Evolutionary conservation across 2,329 filamentous ascomycete species (phyloP).

Genomic region (Aspergillus neotritici): DNA sequence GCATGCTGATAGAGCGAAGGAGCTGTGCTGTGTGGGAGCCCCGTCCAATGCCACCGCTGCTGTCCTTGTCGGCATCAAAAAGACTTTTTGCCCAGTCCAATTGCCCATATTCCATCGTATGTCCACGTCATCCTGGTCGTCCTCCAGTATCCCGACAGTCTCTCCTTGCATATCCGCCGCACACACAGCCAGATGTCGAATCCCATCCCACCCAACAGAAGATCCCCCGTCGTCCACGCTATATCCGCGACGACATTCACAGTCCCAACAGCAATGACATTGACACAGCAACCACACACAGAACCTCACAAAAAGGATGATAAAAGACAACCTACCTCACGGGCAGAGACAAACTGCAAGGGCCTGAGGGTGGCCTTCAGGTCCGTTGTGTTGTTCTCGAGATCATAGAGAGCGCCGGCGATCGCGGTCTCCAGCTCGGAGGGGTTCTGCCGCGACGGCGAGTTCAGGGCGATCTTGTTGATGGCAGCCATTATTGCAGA

Average conservation of each 20-base stretch:
- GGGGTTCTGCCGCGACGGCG: constrained; percentile 90
- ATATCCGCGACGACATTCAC: too few relatives aligned
- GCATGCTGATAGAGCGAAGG: too few relatives aligned
- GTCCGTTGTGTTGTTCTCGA: constrained; percentile 98
- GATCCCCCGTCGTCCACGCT: too few relatives aligned
- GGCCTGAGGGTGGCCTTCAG: constrained; percentile 93
- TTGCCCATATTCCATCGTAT: not conserved
- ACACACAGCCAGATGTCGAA: too few relatives aligned
- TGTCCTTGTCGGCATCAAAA: not conserved
- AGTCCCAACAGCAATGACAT: too few relatives aligned
- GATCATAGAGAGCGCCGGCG: constrained; percentile 93
- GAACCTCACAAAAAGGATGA: constrained; percentile 5
- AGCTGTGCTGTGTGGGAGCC: too few relatives aligned
- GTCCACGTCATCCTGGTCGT: too few relatives aligned
- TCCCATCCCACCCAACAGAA: too few relatives aligned
- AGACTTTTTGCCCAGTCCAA: not conserved
- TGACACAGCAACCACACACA: constrained; percentile 6
- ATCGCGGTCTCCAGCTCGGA: constrained; percentile 97
- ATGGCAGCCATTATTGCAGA: constrained; percentile 64
- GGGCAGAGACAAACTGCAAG: constrained; percentile 97
- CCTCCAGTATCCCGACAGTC: too few relatives aligned
- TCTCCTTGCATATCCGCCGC: too few relatives aligned
- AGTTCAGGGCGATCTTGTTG: constrained; percentile 98
- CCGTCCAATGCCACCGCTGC: not conserved
- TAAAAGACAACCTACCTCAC: constrained; percentile 72